Evolutionary conservation across 129 eudicot genomes (phyloP).

Genomic region (sunflower (Helianthus annuus)): DNA sequence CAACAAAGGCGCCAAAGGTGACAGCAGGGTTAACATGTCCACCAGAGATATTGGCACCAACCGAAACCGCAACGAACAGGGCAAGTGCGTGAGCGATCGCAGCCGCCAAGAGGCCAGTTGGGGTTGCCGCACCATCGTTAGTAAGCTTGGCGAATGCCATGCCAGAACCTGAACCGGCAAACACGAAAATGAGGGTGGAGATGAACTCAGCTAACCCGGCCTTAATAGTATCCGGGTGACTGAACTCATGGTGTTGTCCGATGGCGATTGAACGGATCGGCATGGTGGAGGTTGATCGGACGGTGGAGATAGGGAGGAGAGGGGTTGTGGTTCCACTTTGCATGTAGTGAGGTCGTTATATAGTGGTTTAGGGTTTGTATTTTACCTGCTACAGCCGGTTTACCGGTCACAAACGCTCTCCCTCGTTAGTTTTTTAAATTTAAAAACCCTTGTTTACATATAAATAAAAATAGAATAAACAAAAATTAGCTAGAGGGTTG

Average conservation of each 20-base stretch:
- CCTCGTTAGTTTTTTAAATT: not conserved
- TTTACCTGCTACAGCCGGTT: conserved; percentile 40
- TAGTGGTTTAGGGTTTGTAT: not conserved
- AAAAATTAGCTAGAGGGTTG: not conserved
- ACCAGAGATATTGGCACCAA: conserved; percentile 59
- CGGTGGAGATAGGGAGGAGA: not conserved
- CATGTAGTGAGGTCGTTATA: conserved; percentile 39
- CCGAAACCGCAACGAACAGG: conserved; percentile 51
- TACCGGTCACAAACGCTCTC: conserved; percentile 21
- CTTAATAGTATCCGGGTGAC: conserved; percentile 43
- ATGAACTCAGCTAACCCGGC: conserved; percentile 65
- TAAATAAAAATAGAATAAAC: too few relatives aligned
- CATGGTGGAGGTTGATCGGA: conserved; percentile 32
- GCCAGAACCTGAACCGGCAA: conserved; percentile 65
- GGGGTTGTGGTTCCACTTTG: conserved; percentile 11
- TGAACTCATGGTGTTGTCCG: conserved; percentile 40
- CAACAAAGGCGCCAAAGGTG: conserved; percentile 63
- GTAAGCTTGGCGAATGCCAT: conserved; percentile 57
- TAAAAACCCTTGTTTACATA: not conserved
- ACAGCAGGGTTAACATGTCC: conserved; percentile 68
- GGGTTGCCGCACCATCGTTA: conserved; percentile 38
- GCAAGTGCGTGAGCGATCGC: conserved; percentile 53
- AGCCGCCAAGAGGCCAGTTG: conserved; percentile 46
- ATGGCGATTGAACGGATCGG: conserved; percentile 50
- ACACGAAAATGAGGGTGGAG: conserved; percentile 52